A percentile compares a stretch with the other conserved stretches of the same genome.
These are phyloP conservation scores for Colletotrichum eleusines DNA, from an alignment of 2,329 filamentous ascomycete genomes.

Conservation along the genomic window DNA sequence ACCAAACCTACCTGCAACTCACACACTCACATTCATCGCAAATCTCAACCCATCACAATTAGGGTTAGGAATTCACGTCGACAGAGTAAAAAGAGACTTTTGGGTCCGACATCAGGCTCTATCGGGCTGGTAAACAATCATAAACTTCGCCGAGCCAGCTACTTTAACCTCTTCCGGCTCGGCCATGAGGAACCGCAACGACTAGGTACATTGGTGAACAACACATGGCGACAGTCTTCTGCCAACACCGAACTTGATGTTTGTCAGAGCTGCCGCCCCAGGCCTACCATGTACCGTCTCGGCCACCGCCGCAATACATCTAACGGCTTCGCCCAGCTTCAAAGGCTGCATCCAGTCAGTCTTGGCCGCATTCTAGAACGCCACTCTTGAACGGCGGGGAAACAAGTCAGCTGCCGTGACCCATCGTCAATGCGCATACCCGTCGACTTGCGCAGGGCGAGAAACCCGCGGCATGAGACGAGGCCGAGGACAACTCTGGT, in stretches of 20 bases:
- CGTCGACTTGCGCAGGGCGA: not conserved
- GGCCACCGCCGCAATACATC: slow-evolving; percentile 2
- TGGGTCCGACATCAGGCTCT: not conserved
- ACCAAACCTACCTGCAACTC: not conserved
- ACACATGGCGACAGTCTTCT: not conserved
- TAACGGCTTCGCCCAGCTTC: slow-evolving; percentile 4
- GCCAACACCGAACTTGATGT: not conserved
- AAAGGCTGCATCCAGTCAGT: not conserved
- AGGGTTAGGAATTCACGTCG: not conserved
- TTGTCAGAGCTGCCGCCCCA: not conserved
- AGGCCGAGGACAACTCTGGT: not conserved
- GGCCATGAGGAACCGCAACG: not conserved
- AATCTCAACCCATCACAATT: not conserved
- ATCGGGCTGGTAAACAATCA: not conserved
- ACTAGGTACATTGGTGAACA: not conserved
- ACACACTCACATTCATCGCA: too few species aligned
- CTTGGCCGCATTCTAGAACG: slow-evolving; percentile 2
- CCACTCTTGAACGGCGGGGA: not conserved
- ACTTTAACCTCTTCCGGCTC: not conserved
- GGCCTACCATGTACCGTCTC: not conserved
- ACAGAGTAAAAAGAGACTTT: not conserved
- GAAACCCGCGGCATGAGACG: slow-evolving; percentile 14
- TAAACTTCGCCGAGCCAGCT: not conserved
- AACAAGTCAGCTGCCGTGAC: slow-evolving; percentile 1
- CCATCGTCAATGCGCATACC: not conserved